Evolutionary conservation across 768 basidiomycete species (phyloP).

Genomic region (Hirschioporus abietinus): DNA sequence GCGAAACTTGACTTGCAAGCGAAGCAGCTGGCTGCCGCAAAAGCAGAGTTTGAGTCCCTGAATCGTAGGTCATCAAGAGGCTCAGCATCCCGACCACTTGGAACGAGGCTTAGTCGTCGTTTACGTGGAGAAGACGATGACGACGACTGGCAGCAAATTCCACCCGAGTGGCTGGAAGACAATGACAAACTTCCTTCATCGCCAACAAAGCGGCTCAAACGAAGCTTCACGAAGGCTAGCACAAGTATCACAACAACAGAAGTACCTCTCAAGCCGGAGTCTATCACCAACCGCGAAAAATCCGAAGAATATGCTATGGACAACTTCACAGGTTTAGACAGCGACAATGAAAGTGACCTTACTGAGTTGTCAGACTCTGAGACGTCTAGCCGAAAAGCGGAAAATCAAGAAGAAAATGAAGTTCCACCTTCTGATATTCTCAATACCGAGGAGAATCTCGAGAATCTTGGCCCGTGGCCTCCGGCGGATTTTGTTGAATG

Average conservation of each 20-base stretch:
- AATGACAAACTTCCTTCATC: background rate
- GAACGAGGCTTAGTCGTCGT: constrained; percentile 63
- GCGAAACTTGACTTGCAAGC: constrained; percentile 63
- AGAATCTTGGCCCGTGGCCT: constrained; percentile 12
- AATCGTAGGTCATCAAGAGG: constrained; percentile 10
- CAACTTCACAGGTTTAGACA: constrained; percentile 48
- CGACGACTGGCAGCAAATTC: constrained; percentile 73
- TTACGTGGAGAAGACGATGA: constrained; percentile 50
- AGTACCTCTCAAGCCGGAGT: constrained; percentile 15
- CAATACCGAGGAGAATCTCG: constrained; percentile 2
- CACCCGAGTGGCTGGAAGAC: constrained; percentile 62
- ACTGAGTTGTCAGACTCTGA: constrained; percentile 45
- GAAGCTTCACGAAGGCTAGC: constrained; percentile 7
- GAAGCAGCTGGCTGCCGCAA: constrained; percentile 48
- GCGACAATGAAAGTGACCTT: constrained; percentile 64
- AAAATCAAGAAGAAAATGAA: constrained; percentile 14
- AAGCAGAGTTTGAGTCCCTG: constrained; percentile 14
- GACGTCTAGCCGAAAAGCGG: constrained; percentile 5
- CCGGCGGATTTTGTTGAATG: constrained; percentile 69
- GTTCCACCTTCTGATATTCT: background rate
- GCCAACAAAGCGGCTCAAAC: background rate
- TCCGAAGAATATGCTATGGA: constrained; percentile 15
- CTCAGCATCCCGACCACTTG: constrained; percentile 32
- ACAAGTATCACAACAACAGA: constrained; percentile 12
- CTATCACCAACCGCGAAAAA: constrained; percentile 13